Conservation (phyloP, 345 rosid genomes). For the Eucalyptus brandiana region DNA sequence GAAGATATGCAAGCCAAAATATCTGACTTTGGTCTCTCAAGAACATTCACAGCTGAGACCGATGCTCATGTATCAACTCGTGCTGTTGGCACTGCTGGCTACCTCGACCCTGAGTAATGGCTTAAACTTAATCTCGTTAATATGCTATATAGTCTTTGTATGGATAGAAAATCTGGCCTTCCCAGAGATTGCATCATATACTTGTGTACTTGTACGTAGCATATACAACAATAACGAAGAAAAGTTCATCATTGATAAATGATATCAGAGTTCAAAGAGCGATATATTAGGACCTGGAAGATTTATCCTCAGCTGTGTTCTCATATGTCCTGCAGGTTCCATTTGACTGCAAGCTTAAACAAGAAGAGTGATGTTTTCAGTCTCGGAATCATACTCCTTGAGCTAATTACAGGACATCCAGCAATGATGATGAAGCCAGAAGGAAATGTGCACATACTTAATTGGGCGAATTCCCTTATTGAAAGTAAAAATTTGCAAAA, state of each 20-base stretch:
- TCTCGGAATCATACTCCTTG: too few species aligned
- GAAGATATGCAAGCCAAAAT: slow-evolving; percentile 30
- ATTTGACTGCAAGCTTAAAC: neutral
- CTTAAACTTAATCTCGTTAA: neutral
- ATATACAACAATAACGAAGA: too few species aligned
- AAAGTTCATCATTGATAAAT: too few species aligned
- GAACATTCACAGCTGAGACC: slow-evolving; percentile 7
- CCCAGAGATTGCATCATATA: too few species aligned
- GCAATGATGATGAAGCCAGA: too few species aligned
- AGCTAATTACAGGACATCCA: too few species aligned
- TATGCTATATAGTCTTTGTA: neutral
- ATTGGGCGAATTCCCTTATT: slow-evolving; percentile 15
- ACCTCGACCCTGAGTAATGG: slow-evolving; percentile 28
- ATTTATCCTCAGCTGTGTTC: too few species aligned
- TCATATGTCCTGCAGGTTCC: neutral
- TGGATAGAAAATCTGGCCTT: too few species aligned
- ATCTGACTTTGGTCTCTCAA: slow-evolving; percentile 41
- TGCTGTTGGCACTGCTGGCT: slow-evolving; percentile 29
- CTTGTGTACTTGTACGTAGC: too few species aligned
- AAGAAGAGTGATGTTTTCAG: neutral
- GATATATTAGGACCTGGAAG: too few species aligned
- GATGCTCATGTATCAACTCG: slow-evolving; percentile 13
- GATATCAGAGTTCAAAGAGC: too few species aligned
- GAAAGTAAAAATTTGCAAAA: slow-evolving; percentile 17
- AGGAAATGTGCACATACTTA: neutral